Evolutionary conservation across 805 yeast genomes (phyloP), one percentile per base, ranked within the genome.

Genomic region (Schizosaccharomyces japonicus): DNA sequence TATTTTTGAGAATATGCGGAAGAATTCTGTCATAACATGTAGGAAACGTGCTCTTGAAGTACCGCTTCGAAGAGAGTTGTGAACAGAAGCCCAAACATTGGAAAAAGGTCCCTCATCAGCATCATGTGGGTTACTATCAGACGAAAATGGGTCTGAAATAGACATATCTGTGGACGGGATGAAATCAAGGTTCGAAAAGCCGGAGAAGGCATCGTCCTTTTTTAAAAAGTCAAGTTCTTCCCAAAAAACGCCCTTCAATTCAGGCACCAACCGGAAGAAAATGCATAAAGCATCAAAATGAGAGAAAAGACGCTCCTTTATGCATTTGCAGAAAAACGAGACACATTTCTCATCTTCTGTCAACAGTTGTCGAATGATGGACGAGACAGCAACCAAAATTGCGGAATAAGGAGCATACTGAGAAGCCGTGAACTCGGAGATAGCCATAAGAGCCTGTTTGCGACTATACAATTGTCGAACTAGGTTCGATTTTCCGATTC

Each of bases 401-500:
- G 52, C 49, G 34, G 47, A 51, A 28, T 50, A 47, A 3, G 53
- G 49, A 5, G 30, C 23, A 15, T 46, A 31, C n/a, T 34, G 7
- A 21, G 30, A 32, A 7, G 10, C 19, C 7, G 33, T 39, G 11
- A 45, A 33, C 15, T 19, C 15, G 5, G 27, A 15, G 26, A 33
- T 23, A 2, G 52, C 51, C 21, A 44, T 48, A 25, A 45, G 36
- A 2, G 53, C 54, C 29, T 50, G 49, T 47, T 44, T 49, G 6
- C 55, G 50, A 13, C 26, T 15, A 5, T 42, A 28, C 11, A 50
- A 39, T 26, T 48, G 50, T 29, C 44, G 10, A 1, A 52, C 33
- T 5, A 53, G 44, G 33, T 45, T 39, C 2, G 52, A 15, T 32
- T 52, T 50, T n/a, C 55, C 55, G 28, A 53, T 40, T 5, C 55